phyloP scores from a whole-genome alignment of 495 filamentous ascomycete genomes.

The Xylaria nigripes region DNA sequence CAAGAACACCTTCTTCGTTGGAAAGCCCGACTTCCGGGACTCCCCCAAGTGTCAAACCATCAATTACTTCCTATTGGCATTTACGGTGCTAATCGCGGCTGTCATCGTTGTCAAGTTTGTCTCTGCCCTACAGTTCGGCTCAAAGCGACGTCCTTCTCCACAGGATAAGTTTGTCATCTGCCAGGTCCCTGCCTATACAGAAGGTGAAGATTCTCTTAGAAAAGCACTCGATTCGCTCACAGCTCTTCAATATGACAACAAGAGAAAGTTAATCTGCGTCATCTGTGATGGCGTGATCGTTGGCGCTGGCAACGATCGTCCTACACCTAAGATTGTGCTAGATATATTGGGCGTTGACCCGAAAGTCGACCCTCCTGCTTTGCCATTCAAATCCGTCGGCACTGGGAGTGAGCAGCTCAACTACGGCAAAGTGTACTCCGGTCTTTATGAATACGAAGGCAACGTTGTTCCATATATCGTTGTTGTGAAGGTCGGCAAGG shows the following conservation, averaged over 20 bases:
- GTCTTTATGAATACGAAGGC: conserved; percentile 94
- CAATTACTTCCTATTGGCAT: conserved; percentile 82
- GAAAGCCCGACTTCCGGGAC: conserved; percentile 77
- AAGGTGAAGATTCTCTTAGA: conserved; percentile 88
- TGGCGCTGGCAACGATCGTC: conserved; percentile 90
- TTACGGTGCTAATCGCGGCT: conserved; percentile 69
- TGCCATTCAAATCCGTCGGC: conserved; percentile 88
- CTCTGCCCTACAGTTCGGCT: conserved; percentile 86
- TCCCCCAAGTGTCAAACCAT: conserved; percentile 73
- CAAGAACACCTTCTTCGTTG: conserved; percentile 73
- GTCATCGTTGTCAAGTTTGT: conserved; percentile 88
- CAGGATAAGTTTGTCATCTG: conserved; percentile 99
- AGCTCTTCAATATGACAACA: conserved; percentile 93
- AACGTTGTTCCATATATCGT: conserved; percentile 96
- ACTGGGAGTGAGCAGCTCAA: conserved; percentile 88
- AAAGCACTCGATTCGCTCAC: conserved; percentile 92
- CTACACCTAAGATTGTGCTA: conserved; percentile 93
- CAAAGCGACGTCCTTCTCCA: conserved; percentile 77
- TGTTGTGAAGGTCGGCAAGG: conserved; percentile 93
- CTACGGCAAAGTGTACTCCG: conserved; percentile 97
- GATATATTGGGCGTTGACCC: conserved; percentile 96
- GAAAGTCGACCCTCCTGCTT: conserved; percentile 87
- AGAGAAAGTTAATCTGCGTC: conserved; percentile 87
- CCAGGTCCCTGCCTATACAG: conserved; percentile 94
- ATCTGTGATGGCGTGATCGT: conserved; percentile 96